Percentiles rank a stretch among this genome's conserved stretches.
phyloP scores from a whole-genome alignment of 768 basidiomycete species.

The Lactifluus rugatus region DNA sequence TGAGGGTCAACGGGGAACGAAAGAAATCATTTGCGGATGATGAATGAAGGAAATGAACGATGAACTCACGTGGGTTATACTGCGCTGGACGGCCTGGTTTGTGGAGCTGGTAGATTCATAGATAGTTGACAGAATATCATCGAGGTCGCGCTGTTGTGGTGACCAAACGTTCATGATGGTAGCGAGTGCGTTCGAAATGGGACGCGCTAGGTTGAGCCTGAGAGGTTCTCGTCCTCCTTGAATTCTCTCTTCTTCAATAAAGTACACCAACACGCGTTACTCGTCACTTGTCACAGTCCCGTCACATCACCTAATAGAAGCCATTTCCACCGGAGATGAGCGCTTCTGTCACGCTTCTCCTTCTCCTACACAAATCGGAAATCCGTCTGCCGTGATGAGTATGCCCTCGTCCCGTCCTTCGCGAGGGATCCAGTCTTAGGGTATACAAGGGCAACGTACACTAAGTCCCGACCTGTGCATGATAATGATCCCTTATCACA shows the following conservation, averaged over 20 bases:
- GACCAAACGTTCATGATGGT: conserved; percentile 60
- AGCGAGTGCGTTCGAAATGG: conserved; percentile 15
- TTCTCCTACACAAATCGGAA: too few species aligned
- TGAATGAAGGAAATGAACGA: conserved; percentile 19
- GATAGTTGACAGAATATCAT: conserved; percentile 87
- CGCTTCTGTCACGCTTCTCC: background rate
- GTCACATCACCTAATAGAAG: conserved; percentile 3
- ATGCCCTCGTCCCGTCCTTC: background rate
- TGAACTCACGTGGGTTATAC: conserved; percentile 67
- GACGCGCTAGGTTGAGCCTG: conserved; percentile 3
- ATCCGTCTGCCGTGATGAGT: too few species aligned
- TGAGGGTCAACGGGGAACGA: conserved; percentile 10
- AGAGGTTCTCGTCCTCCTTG: conserved; percentile 13
- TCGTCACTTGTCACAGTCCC: background rate
- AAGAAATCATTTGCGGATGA: conserved; percentile 19
- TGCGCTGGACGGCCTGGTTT: conserved; percentile 56
- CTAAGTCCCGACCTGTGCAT: background rate
- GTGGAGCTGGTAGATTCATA: conserved; percentile 81
- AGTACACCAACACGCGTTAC: conserved; percentile 15
- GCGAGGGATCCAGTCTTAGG: background rate
- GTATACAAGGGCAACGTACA: background rate
- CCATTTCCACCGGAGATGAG: background rate
- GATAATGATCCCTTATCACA: conserved; percentile 9
- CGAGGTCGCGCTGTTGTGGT: conserved; percentile 76
- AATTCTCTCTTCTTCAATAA: conserved; percentile 13